A percentile compares a stretch with the other conserved stretches of the same genome.
Conservation (phyloP, 1,284 basidiomycete species). For the Taiwanofungus camphoratus region DNA sequence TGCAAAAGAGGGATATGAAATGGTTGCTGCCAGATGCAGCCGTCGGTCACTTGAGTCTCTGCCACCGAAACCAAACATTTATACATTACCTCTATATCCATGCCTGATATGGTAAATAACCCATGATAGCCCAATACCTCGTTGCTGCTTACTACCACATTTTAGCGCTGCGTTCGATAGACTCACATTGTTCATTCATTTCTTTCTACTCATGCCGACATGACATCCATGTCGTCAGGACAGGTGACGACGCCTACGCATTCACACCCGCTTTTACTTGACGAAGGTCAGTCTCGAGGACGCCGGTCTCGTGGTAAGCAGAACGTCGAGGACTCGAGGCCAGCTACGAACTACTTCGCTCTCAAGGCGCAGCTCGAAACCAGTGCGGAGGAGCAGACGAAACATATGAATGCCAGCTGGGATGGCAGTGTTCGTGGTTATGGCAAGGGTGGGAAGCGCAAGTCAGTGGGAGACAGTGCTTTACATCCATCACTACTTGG, state of each 20-base stretch:
- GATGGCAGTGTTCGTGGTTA: conserved; percentile 59
- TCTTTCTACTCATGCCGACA: conserved; percentile 10
- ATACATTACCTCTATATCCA: too few species aligned
- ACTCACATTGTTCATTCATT: background rate
- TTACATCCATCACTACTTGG: background rate
- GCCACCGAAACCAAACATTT: too few species aligned
- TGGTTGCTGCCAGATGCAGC: too few species aligned
- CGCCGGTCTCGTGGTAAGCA: conserved; percentile 33
- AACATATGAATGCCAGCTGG: conserved; percentile 37
- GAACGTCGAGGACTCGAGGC: conserved; percentile 25
- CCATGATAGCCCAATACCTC: too few species aligned
- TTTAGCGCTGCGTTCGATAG: too few species aligned
- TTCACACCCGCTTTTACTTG: conserved; percentile 57
- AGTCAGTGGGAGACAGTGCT: conserved; percentile 14
- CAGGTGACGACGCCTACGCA: conserved; percentile 47
- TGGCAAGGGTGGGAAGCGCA: conserved; percentile 34
- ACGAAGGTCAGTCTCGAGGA: conserved; percentile 42
- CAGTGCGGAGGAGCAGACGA: conserved; percentile 28
- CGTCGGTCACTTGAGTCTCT: too few species aligned
- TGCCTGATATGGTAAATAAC: too few species aligned
- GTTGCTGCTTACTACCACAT: too few species aligned
- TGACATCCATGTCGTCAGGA: conserved; percentile 28
- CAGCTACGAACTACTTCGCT: conserved; percentile 48
- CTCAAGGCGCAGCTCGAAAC: conserved; percentile 54
- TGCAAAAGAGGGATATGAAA: too few species aligned